Base-by-base conservation (phyloP, 306 rosid genomes). In the Gillenia trifoliata region DNA sequence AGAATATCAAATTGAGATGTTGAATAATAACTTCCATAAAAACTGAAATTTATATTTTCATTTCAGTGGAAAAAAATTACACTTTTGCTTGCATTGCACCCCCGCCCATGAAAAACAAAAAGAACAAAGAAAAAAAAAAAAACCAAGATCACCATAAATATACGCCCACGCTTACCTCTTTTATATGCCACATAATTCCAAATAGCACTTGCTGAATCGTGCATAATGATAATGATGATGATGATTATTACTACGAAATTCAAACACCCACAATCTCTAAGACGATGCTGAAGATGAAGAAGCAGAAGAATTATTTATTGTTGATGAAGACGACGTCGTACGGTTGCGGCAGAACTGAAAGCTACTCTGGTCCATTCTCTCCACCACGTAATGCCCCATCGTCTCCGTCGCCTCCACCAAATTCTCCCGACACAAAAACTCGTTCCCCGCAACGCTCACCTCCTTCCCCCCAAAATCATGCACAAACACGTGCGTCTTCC, bases 401-500 rank as follows among this genome's bases (percentile, higher is more conserved):
- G 59, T 83, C 13, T 81, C 88, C n/a, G 64, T 86, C 9, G 74
- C 86, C 68, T 94, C 99, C 78, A 92, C 91, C 89, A 94, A 75
- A 78, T 94, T 94, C 78, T 92, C 91, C 3, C 28, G 73, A 47
- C 99, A 94, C 41, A 94, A 67, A 77, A 94, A 94, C 86, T 94
- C 98, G 54, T 89, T 85, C 34, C 96, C 91, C 22, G 88, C 90
- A 7, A 83, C 85, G 74, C 77, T 88, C 81, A 92, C 77, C 60
- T 87, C 90, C 13, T 88, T 82, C 3, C 89, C 92, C 12, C 78
- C 47, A 49, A 87, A 92, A 26, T 92, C 99, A 75, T 94, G 99
- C 76, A 94, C 84, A 10, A 94, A 90, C 55, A 94, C 89, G 25
- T 94, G 99, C 11, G 99, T 94, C 85, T 94, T 94, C 0, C 88